Percentiles rank a stretch among this genome's conserved stretches.
Conservation (phyloP, 805 yeast species). For the Metschnikowia gelsemii region DNA sequence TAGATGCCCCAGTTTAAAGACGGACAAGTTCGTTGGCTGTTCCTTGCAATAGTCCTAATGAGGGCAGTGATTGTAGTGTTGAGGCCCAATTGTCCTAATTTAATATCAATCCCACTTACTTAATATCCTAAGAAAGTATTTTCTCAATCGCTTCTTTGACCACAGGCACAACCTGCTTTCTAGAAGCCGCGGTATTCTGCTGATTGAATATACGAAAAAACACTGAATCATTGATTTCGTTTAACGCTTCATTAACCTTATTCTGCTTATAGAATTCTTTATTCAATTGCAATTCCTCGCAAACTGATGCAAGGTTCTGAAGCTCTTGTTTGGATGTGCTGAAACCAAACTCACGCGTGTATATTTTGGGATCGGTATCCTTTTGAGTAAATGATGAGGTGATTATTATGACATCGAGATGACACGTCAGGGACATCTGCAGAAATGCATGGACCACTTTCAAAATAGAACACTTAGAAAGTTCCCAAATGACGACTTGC, state of each 20-base stretch:
- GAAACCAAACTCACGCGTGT: slow-evolving; percentile 38
- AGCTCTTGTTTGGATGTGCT: slow-evolving; percentile 21
- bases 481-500: slow-evolving; percentile 60
- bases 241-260: slow-evolving; percentile 16
- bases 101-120: too few relatives aligned
- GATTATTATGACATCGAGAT: slow-evolving; percentile 34
- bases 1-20: too few relatives aligned
- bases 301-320: slow-evolving; percentile 22
- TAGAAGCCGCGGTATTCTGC: slow-evolving; percentile 57
- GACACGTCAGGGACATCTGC: slow-evolving; percentile 20
- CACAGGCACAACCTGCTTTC: slow-evolving; percentile 84
- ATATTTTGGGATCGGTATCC: slow-evolving; percentile 29
- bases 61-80: too few relatives aligned
- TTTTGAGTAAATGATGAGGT: slow-evolving; percentile 42
- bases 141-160: slow-evolving; percentile 35
- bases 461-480: slow-evolving; percentile 23
- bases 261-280: slow-evolving; percentile 25
- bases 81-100: too few relatives aligned
- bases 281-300: slow-evolving; percentile 27
- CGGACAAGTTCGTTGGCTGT: too few relatives aligned
- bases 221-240: slow-evolving; percentile 12
- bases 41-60: too few relatives aligned
- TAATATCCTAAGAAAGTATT: too few relatives aligned
- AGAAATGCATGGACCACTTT: slow-evolving; percentile 28
- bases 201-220: slow-evolving; percentile 42